These are phyloP conservation scores for Coemansia pectinata DNA, from an alignment of 192 early-diverging fungal genomes.

Conservation along the genomic window DNA sequence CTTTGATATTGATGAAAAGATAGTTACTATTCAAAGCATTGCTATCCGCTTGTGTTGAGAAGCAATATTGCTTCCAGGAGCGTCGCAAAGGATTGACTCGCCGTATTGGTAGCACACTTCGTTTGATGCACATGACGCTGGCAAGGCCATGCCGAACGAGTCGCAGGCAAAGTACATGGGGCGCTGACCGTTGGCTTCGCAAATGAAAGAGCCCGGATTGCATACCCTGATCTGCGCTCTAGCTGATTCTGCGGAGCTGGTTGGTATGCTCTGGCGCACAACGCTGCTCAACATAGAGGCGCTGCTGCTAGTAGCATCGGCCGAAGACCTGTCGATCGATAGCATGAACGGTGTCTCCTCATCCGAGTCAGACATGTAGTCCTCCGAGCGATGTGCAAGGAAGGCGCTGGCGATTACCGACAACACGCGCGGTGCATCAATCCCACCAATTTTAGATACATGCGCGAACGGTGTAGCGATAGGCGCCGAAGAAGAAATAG, in stretches of 20 bases:
- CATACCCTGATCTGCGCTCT: slow-evolving; percentile 7
- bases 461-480: neutral
- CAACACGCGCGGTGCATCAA: neutral
- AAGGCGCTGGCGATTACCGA: slow-evolving; percentile 3
- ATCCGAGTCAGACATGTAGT: neutral
- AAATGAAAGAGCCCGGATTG: slow-evolving; percentile 35
- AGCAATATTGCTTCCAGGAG: slow-evolving; percentile 6
- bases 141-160: slow-evolving; percentile 23
- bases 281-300: neutral
- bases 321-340: neutral
- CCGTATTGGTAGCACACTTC: slow-evolving; percentile 44
- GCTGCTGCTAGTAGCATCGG: neutral
- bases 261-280: neutral
- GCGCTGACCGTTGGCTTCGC: slow-evolving; percentile 28
- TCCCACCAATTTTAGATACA: neutral
- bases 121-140: slow-evolving; percentile 27
- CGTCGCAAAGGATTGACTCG: slow-evolving; percentile 32
- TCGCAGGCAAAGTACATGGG: slow-evolving; percentile 49
- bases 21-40: neutral
- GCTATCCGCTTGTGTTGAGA: neutral
- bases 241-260: neutral
- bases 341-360: neutral
- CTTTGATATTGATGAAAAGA: neutral
- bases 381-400: neutral
- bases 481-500: neutral